phyloP scores from a whole-genome alignment of 345 rosid genomes.

The Rhizophora mangle region DNA sequence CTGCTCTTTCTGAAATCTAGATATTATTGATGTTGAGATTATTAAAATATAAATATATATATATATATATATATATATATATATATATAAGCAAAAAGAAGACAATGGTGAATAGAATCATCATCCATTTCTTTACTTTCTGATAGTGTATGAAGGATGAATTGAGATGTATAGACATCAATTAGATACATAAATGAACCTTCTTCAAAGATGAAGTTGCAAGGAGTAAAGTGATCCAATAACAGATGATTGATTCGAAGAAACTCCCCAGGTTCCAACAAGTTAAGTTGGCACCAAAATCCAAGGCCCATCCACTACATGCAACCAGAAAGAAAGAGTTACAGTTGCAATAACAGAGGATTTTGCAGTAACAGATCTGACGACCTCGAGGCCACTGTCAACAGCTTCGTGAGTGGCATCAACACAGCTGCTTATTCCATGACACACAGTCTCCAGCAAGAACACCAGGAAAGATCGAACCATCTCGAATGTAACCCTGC shows the following conservation, averaged over 20 bases:
- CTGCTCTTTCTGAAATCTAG: too few relatives aligned
- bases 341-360: slow-evolving; percentile 45
- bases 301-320: slow-evolving; percentile 58
- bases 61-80: background rate
- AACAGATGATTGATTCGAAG: background rate
- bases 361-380: slow-evolving; percentile 49
- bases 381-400: slow-evolving; percentile 42
- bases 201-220: background rate
- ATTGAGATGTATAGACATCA: background rate
- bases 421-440: slow-evolving; percentile 41
- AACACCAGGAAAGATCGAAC: slow-evolving; percentile 65
- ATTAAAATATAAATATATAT: too few relatives aligned
- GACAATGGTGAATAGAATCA: background rate
- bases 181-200: background rate
- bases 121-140: background rate
- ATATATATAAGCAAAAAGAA: background rate
- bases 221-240: background rate
- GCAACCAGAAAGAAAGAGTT: slow-evolving; percentile 62
- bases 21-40: too few relatives aligned
- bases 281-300: slow-evolving; percentile 43
- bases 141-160: background rate
- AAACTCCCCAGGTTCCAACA: background rate
- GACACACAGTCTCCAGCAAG: slow-evolving; percentile 43
- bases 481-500: slow-evolving; percentile 61
- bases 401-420: slow-evolving; percentile 37